These are phyloP conservation scores for Rhodofomes roseus DNA, from an alignment of 1,284 basidiomycete species.

Conservation along the genomic window DNA sequence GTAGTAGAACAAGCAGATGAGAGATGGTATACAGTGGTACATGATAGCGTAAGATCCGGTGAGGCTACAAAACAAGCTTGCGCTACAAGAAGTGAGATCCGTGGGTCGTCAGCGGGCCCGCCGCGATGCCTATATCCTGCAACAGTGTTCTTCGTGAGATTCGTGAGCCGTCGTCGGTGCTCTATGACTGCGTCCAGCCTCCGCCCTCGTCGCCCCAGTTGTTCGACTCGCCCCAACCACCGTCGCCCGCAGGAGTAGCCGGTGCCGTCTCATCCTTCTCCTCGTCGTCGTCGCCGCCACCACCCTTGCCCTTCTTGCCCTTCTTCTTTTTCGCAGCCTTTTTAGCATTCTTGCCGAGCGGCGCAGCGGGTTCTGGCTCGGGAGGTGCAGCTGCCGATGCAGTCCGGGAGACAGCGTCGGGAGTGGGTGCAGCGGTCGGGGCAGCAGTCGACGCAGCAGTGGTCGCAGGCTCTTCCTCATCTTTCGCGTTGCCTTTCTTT, in stretches of 20 bases:
- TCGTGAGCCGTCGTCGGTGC: not conserved
- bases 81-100: not conserved
- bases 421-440: constrained; percentile 4
- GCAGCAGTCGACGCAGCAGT: not conserved
- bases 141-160: not conserved
- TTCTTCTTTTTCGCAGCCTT: constrained; percentile 14
- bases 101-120: not conserved
- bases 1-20: not conserved
- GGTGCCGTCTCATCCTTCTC: not conserved
- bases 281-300: constrained; percentile 8
- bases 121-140: not conserved
- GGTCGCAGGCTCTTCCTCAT: not conserved
- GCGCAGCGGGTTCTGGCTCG: constrained; percentile 3
- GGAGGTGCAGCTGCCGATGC: constrained; percentile 10
- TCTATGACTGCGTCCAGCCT: not conserved
- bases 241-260: not conserved
- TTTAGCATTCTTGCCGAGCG: not conserved
- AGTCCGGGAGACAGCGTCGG: constrained; percentile 16
- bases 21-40: not conserved
- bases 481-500: constrained; percentile 17
- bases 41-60: not conserved
- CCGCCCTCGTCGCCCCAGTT: not conserved
- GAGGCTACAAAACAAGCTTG: not conserved
- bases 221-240: not conserved
- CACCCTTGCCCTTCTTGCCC: constrained; percentile 3